phyloP scores from a whole-genome alignment of 768 basidiomycete species.

The Trametes coccinea region DNA sequence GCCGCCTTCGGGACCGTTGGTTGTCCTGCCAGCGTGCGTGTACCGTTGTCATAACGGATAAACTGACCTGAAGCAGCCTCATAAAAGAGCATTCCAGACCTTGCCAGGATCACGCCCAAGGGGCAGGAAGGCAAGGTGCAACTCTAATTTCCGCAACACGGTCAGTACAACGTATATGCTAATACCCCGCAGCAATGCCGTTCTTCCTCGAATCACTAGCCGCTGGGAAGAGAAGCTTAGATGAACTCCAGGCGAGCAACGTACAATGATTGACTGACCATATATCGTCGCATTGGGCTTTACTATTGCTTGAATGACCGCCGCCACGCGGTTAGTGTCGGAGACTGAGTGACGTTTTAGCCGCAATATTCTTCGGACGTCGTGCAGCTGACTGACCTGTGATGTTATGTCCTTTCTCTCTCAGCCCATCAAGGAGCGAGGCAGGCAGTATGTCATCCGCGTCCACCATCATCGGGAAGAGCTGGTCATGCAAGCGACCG shows the following conservation, averaged over 20 bases:
- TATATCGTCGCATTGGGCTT: slow-evolving; percentile 55
- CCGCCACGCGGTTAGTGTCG: slow-evolving; percentile 70
- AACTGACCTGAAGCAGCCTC: neutral
- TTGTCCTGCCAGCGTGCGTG: neutral
- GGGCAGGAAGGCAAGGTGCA: neutral
- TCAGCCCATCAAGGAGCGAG: slow-evolving; percentile 56
- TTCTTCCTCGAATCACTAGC: slow-evolving; percentile 92
- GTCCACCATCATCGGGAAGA: slow-evolving; percentile 65
- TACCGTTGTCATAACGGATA: neutral
- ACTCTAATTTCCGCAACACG: slow-evolving; percentile 3
- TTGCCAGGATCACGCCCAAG: neutral
- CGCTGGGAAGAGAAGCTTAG: slow-evolving; percentile 43
- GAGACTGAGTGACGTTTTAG: slow-evolving; percentile 39
- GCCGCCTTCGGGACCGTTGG: neutral
- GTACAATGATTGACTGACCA: slow-evolving; percentile 42
- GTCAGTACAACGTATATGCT: slow-evolving; percentile 21
- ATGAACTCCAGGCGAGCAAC: slow-evolving; percentile 1
- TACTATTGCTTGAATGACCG: slow-evolving; percentile 72
- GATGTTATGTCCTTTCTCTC: slow-evolving; percentile 68
- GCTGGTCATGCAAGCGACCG: slow-evolving; percentile 83
- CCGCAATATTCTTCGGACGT: neutral
- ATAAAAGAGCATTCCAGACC: neutral
- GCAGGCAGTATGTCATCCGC: slow-evolving; percentile 63
- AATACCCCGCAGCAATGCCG: slow-evolving; percentile 89
- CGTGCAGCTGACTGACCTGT: slow-evolving; percentile 43